Percentiles rank a stretch among this genome's conserved stretches.
phyloP scores from a whole-genome alignment of 257 asterid species.

The Solanum ossicruentum region DNA sequence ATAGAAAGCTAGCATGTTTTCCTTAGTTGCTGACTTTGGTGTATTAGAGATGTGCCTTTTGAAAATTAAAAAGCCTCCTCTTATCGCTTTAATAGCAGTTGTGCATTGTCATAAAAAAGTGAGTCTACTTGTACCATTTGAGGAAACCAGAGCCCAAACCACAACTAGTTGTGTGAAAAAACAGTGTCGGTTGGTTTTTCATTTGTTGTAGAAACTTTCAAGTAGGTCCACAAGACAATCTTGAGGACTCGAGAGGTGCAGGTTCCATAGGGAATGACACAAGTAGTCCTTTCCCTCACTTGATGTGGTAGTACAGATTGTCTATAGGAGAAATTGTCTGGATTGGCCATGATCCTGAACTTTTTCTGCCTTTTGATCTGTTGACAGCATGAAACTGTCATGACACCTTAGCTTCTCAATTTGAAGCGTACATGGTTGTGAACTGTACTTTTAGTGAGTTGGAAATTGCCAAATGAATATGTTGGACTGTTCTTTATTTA shows the following conservation, averaged over 20 bases:
- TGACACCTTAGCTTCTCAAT: background rate
- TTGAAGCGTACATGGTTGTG: background rate
- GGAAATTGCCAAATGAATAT: background rate
- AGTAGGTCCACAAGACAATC: background rate
- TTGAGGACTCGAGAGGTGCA: background rate
- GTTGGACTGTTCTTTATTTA: background rate
- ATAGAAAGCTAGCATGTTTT: background rate
- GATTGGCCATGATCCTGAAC: background rate
- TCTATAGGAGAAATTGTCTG: background rate
- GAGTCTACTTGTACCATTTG: background rate
- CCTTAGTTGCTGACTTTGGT: background rate
- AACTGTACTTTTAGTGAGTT: background rate
- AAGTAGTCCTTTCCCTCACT: background rate
- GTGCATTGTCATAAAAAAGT: background rate
- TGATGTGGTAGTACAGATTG: background rate
- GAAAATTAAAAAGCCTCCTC: background rate
- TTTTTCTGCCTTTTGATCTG: background rate
- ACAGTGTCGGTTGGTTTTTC: background rate
- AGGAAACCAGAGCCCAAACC: background rate
- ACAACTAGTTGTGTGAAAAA: background rate
- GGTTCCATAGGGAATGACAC: background rate
- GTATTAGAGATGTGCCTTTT: background rate
- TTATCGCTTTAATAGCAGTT: background rate
- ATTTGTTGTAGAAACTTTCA: background rate
- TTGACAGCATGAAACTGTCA: background rate